Percentiles rank a stretch among this genome's conserved stretches.
These are phyloP conservation scores for Mycosphaerella sp. DNA, from an alignment of 2,329 filamentous ascomycete species.

Conservation along the genomic window DNA sequence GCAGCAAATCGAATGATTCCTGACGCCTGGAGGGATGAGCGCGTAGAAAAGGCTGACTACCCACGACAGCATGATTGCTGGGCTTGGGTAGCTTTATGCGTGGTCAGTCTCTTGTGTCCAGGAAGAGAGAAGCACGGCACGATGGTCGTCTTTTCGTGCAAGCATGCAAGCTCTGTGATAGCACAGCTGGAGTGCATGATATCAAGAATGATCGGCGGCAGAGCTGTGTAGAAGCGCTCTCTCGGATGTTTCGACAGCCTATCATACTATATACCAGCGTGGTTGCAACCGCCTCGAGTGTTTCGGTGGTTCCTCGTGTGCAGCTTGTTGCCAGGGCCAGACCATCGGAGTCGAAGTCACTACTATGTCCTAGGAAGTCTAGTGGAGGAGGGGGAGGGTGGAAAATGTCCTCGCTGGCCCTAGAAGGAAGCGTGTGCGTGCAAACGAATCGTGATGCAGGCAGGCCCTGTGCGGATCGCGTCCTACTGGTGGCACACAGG, in stretches of 20 bases:
- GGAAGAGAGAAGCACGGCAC: neutral
- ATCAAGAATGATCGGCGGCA: constrained; percentile 7
- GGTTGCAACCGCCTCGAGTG: neutral
- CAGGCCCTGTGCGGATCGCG: constrained; percentile 1
- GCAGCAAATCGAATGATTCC: neutral
- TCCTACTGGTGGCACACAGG: constrained; percentile 10
- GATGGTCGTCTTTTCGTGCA: neutral
- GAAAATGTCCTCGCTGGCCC: too few species aligned
- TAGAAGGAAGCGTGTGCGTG: neutral
- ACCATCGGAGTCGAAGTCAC: neutral
- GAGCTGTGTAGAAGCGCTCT: neutral
- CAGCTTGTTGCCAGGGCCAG: neutral
- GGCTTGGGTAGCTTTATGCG: neutral
- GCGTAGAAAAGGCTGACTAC: neutral
- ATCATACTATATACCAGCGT: constrained; percentile 2
- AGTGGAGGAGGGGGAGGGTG: too few species aligned
- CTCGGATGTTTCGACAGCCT: constrained; percentile 6
- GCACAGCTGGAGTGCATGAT: neutral
- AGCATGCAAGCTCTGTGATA: constrained; percentile 6
- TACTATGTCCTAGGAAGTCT: too few species aligned
- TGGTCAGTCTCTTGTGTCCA: neutral
- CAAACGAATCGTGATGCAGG: neutral
- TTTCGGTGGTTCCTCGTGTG: neutral
- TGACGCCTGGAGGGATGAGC: too few species aligned
- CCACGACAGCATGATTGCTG: neutral